phyloP scores from a whole-genome alignment of 768 basidiomycete species.

The Tylopilus plumbeoviolaceoides region DNA sequence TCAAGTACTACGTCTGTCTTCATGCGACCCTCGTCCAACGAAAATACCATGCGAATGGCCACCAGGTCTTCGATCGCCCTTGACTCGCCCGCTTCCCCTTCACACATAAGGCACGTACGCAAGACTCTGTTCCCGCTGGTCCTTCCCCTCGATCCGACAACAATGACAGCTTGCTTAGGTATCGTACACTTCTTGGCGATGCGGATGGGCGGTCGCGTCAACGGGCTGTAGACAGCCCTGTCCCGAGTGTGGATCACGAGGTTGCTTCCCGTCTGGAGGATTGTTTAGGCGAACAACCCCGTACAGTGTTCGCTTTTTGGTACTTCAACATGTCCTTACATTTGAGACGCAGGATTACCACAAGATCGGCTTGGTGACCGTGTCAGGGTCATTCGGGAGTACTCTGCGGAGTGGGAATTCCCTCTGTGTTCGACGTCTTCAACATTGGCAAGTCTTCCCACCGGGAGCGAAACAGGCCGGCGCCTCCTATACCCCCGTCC shows the following conservation, averaged over 20 bases:
- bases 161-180: conserved; percentile 10
- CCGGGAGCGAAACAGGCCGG: conserved; percentile 16
- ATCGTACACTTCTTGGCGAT: conserved; percentile 6
- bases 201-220: conserved; percentile 6
- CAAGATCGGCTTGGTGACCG: conserved; percentile 11
- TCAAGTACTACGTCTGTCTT: conserved; percentile 10
- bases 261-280: conserved; percentile 7
- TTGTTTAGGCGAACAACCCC: conserved; percentile 5
- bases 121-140: conserved; percentile 27
- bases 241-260: conserved; percentile 3
- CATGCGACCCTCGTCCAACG: conserved; percentile 18
- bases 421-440: conserved; percentile 30
- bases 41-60: conserved; percentile 7
- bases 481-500: conserved; percentile 5
- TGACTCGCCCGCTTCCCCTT: conserved; percentile 3
- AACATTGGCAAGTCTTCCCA: conserved; percentile 20
- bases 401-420: conserved; percentile 20
- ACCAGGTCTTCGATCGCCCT: conserved; percentile 11
- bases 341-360: neutral
- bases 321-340: neutral
- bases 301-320: conserved; percentile 3
- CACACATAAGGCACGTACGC: conserved; percentile 14
- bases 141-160: conserved; percentile 14
- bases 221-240: conserved; percentile 5
- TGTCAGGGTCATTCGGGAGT: conserved; percentile 21